These are phyloP conservation scores for Yueomyces sp. DNA, from an alignment of 1,139 yeast genomes.

Conservation along the genomic window DNA sequence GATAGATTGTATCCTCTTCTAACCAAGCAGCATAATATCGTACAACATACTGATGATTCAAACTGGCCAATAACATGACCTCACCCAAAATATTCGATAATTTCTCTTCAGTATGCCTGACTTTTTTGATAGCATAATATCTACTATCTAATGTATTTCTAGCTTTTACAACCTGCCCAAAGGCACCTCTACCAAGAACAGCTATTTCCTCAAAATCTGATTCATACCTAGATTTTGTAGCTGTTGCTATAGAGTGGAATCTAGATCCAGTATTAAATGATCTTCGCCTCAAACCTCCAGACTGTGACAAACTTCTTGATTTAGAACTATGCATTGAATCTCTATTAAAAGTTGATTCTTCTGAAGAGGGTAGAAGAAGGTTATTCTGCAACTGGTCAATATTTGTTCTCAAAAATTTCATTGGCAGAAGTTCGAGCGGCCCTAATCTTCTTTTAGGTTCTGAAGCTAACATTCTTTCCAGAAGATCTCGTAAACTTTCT, in stretches of 20 bases:
- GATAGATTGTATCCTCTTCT: constrained; percentile 54
- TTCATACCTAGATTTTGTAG: constrained; percentile 43
- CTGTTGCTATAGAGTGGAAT: constrained; percentile 22
- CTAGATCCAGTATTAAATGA: constrained; percentile 29
- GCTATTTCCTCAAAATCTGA: constrained; percentile 92
- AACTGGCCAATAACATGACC: constrained; percentile 79
- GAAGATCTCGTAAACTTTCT: constrained; percentile 48
- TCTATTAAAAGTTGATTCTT: constrained; percentile 1
- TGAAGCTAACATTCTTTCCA: constrained; percentile 49
- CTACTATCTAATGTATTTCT: constrained; percentile 88
- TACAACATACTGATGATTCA: constrained; percentile 92
- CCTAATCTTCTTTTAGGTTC: constrained; percentile 66
- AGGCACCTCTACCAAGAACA: constrained; percentile 87
- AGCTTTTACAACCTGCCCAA: constrained; percentile 94
- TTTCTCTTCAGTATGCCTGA: constrained; percentile 70
- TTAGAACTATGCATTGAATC: constrained; percentile 5
- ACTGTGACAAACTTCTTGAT: constrained; percentile 14
- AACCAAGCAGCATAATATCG: constrained; percentile 97
- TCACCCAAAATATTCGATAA: constrained; percentile 76
- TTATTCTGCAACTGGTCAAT: constrained; percentile 26
- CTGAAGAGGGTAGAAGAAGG: constrained; percentile 8
- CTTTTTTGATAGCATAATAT: constrained; percentile 86
- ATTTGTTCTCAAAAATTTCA: constrained; percentile 66
- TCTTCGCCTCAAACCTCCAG: constrained; percentile 23
- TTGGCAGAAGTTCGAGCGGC: constrained; percentile 74